Evolutionary conservation across 768 basidiomycete genomes (phyloP), one percentile per base, ranked within the genome.

Genomic region (Fistulinella prunicolor): DNA sequence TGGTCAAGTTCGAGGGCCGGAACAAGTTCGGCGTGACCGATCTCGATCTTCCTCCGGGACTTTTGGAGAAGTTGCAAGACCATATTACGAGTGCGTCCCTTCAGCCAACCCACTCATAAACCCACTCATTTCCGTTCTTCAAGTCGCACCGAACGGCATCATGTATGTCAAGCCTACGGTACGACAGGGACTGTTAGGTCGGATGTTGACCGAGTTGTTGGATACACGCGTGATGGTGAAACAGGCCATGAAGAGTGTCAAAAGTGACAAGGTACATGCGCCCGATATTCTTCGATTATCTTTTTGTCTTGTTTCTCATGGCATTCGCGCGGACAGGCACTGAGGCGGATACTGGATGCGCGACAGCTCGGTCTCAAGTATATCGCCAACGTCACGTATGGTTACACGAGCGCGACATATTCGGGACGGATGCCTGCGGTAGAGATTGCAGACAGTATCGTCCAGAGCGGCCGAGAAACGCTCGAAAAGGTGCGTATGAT

Each of bases 181-280:
- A 3, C 80, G 96, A 19, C 86, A 82, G 61, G 93, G 93, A 16
- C 74, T 96, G 6, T 72, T 99, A 9, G 83, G 84, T 3, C 83
- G 94, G 51, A 97, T 99, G 95, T 73, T 99, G 53, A 79, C 77
- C 4, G 96, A 99, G 67, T 72, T 98, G 3, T 72, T 99, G 53
- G 91, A 97, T 44, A 97, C 95, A 16, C 78, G 96, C 45, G 90
- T 97, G 5, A 98, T 99, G 96, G 88, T 99, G 21, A 99, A 97
- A 64, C 86, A 92, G 54, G 92, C 90, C 3, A 94, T 96, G 94
- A 97, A 97, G 65, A 72, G 76, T 20, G 78, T 78, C 8, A 81
- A 80, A 41, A 70, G 73, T 35, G 85, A 96, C 63, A 92, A 90
- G 72, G 94, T 88, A 42, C 44, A 59, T 42, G 30, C 26, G 13